Evolutionary conservation across 2,329 filamentous ascomycete genomes (phyloP), one percentile per base, ranked within the genome.

Genomic region (Aspergillus eucalypticola): DNA sequence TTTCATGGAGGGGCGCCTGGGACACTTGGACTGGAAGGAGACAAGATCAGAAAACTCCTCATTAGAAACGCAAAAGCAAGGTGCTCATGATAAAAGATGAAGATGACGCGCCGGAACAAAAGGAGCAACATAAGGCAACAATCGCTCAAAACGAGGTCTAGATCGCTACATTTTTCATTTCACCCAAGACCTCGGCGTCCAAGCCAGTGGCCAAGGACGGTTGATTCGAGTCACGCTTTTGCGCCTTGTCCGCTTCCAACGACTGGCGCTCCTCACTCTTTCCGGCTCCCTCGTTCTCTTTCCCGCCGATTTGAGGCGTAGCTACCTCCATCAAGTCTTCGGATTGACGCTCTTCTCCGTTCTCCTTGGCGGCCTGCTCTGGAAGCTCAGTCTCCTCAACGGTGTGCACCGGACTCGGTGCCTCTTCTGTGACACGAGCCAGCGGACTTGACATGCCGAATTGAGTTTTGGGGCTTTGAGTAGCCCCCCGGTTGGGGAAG

Each of bases 111-210:
- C 59, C 61, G 55, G 60, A 55, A 53, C 53, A 35, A 35, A 58
- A 56, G 23, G 44, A 51, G 49, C 60, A 52, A 35, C 32, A 35
- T 15, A 35, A 35, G 55, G 39, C 62, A 60, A 60, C 56, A 38
- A 63, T 39, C 39, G 17, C 54, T 58, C 51, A 42, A 59, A 63
- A 53, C 51, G 52, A 59, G 60, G 44, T 64, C 67, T 76, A 80
- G 58, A 80, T 80, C 39, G 76, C 73, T 65, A 81, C 76, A 61
- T 76, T 81, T 69, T 80, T 81, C 79, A 81, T 81, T 66, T 79
- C 78, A 52, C 76, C 78, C 58, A 78, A 72, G 60, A 73, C 77
- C 66, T 73, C 77, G 38, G 68, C 73, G 53, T 75, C 78, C 66
- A 74, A 67, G 60, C 59, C 57, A 32, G 63, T 70, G 32, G 64